phyloP scores from a whole-genome alignment of 345 rosid species.

The Salix brachista region DNA sequence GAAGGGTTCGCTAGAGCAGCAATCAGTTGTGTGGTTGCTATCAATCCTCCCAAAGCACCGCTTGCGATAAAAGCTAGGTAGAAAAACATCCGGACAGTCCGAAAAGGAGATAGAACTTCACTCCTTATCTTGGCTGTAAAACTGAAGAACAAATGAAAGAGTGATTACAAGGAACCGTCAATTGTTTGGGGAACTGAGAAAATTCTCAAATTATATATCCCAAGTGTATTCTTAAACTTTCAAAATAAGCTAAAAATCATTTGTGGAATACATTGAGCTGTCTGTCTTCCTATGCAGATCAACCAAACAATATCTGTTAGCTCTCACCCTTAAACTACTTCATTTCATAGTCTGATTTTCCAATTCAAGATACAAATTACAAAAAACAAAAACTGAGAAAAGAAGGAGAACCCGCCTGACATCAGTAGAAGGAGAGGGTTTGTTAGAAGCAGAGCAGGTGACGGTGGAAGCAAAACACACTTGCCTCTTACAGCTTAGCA shows the following conservation, averaged over 20 bases:
- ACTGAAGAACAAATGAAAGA: constrained; percentile 50
- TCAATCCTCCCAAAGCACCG: constrained; percentile 68
- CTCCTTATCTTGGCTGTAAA: constrained; percentile 77
- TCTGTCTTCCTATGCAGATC: background rate
- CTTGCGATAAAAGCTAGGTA: constrained; percentile 86
- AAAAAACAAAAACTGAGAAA: background rate
- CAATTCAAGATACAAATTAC: background rate
- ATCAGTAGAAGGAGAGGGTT: constrained; percentile 52
- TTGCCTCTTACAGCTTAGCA: constrained; percentile 2
- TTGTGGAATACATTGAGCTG: no score
- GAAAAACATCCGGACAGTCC: constrained; percentile 91
- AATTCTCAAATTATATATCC: no score
- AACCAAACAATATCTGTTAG: background rate
- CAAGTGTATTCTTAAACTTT: background rate
- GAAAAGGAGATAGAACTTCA: constrained; percentile 91
- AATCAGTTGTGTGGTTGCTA: constrained; percentile 71
- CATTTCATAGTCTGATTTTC: background rate
- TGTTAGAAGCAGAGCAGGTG: constrained; percentile 53
- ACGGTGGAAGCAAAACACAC: constrained; percentile 7
- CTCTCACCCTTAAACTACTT: background rate
- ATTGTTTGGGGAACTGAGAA: no score
- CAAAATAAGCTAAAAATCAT: no score
- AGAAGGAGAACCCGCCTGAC: constrained; percentile 43
- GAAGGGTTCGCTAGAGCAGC: constrained; percentile 69
- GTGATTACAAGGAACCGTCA: constrained; percentile 15